Evolutionary conservation across 108 stramenopile genomes (phyloP).

Genomic region (Nitzschia sp.): DNA sequence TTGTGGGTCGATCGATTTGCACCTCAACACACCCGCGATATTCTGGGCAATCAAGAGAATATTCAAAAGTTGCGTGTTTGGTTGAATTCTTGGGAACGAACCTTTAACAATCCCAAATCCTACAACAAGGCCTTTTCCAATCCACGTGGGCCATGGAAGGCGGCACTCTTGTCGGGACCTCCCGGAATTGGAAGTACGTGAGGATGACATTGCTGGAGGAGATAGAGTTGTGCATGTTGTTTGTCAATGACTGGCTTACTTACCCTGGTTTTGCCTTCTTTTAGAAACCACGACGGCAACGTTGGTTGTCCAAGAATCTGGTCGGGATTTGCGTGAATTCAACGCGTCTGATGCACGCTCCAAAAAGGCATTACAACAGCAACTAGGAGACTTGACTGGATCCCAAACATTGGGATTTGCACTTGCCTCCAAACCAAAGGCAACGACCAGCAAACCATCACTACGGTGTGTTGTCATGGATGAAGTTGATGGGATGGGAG

Average conservation of each 20-base stretch:
- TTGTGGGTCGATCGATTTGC: constrained; percentile 95
- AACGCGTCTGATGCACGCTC: constrained; percentile 95
- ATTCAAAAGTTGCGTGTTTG: constrained; percentile 52
- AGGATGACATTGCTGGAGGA: not conserved
- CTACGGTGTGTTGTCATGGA: constrained; percentile 96
- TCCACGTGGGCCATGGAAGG: constrained; percentile 71
- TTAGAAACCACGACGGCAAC: constrained; percentile 88
- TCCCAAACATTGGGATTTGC: constrained; percentile 53
- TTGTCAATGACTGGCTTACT: not conserved
- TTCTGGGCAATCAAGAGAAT: constrained; percentile 77
- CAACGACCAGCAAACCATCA: constrained; percentile 10
- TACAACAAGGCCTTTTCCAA: constrained; percentile 47
- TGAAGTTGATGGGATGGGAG: constrained; percentile 99
- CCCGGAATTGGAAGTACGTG: constrained; percentile 90
- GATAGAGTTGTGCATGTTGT: no score
- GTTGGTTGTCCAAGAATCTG: constrained; percentile 76
- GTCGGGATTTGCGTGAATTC: constrained; percentile 91
- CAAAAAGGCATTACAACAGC: constrained; percentile 72
- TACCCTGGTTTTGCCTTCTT: not conserved
- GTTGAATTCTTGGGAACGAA: constrained; percentile 83
- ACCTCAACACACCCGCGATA: constrained; percentile 60
- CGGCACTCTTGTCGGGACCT: constrained; percentile 94
- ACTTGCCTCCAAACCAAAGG: not conserved
- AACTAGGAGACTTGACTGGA: constrained; percentile 80
- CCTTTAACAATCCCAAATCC: constrained; percentile 57